Evolutionary conservation across 176 grass and related monocot genomes (phyloP).

Genomic region (maize (Zea mays)): DNA sequence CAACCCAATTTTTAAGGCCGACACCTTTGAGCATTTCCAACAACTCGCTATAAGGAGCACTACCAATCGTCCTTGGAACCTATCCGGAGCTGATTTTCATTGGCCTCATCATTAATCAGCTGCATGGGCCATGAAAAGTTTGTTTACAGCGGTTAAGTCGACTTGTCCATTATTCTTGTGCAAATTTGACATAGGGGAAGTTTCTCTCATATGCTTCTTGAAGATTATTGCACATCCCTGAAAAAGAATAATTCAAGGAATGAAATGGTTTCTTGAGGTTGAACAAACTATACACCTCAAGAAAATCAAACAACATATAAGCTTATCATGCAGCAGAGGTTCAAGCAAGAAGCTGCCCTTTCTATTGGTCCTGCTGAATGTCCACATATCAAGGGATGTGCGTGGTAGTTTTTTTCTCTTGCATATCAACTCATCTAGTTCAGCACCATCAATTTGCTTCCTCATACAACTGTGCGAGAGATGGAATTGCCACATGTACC

Average conservation of each 20-base stretch:
- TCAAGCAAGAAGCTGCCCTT: slow-evolving; percentile 56
- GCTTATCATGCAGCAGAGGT: slow-evolving; percentile 55
- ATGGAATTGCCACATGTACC: neutral
- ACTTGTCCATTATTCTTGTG: too few relatives aligned
- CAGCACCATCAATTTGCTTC: slow-evolving; percentile 39
- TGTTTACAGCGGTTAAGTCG: too few relatives aligned
- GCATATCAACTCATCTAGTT: slow-evolving; percentile 31
- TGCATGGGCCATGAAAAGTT: too few relatives aligned
- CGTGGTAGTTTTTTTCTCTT: slow-evolving; percentile 77
- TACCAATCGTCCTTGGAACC: too few relatives aligned
- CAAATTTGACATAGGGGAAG: slow-evolving; percentile 27
- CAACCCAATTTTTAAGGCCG: too few relatives aligned
- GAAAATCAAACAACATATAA: neutral
- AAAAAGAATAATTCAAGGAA: neutral
- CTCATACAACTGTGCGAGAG: slow-evolving; percentile 45
- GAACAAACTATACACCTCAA: neutral
- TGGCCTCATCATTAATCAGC: too few relatives aligned
- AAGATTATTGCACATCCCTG: slow-evolving; percentile 61
- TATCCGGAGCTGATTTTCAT: too few relatives aligned
- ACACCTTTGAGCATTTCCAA: too few relatives aligned
- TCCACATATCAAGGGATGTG: slow-evolving; percentile 57
- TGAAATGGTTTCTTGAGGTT: neutral
- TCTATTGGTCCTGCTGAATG: slow-evolving; percentile 33
- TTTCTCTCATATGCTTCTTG: slow-evolving; percentile 40
- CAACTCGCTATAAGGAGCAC: too few relatives aligned